phyloP scores from a whole-genome alignment of 1,284 basidiomycete genomes.

The Abortiporus biennis region DNA sequence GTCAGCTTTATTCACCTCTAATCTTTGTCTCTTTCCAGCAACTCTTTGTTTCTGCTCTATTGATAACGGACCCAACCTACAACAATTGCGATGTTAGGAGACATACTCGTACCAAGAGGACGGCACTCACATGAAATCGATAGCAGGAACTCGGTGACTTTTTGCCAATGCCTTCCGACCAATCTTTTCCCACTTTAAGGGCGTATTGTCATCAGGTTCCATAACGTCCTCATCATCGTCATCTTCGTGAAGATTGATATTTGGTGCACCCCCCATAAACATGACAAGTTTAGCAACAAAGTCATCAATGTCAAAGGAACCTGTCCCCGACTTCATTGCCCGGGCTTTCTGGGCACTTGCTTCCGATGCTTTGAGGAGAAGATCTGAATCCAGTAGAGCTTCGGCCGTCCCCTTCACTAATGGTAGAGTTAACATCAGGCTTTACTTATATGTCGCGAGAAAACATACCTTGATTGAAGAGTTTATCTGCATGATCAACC shows the following conservation, averaged over 20 bases:
- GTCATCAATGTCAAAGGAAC: constrained; percentile 81
- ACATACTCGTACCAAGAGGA: background rate
- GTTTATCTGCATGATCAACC: background rate
- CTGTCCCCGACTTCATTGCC: constrained; percentile 77
- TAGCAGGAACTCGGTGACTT: constrained; percentile 65
- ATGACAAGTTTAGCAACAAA: constrained; percentile 67
- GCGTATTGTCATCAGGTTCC: constrained; percentile 27
- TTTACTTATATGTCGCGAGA: background rate
- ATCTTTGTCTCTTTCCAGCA: constrained; percentile 51
- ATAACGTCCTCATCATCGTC: constrained; percentile 42
- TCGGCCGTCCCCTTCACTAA: constrained; percentile 77
- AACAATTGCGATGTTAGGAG: background rate
- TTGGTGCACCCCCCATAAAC: constrained; percentile 59
- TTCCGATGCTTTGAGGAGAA: constrained; percentile 63
- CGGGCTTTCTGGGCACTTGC: constrained; percentile 76
- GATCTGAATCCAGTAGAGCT: constrained; percentile 73
- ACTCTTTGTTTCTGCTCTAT: constrained; percentile 71
- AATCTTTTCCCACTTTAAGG: constrained; percentile 69
- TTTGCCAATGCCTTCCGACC: constrained; percentile 69
- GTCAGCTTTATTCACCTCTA: constrained; percentile 70
- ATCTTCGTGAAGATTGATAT: constrained; percentile 27
- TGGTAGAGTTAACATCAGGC: background rate
- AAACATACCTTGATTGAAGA: background rate
- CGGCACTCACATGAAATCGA: constrained; percentile 70
- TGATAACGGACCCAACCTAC: constrained; percentile 73